Evolutionary conservation across 208 protist genomes (phyloP), one percentile per base, ranked within the genome.

Genomic region (Willaertia magna): DNA sequence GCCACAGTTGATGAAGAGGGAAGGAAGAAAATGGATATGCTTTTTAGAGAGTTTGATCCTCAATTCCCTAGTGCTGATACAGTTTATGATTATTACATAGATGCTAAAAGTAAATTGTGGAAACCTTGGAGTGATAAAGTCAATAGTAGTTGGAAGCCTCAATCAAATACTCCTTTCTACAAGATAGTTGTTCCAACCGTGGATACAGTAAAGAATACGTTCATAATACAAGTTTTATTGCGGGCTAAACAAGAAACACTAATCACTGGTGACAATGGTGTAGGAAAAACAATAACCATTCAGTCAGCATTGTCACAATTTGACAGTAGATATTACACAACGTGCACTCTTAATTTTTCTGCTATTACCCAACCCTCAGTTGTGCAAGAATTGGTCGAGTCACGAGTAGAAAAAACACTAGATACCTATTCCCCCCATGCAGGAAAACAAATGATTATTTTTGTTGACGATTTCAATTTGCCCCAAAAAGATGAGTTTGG

Each of bases 401-500:
- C 92, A 34, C 88, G 93, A 55, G 95, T 99, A 91, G 95, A 98
- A 92, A 95, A 95, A 79, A 96, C 95, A 44, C 97, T 98, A 89
- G 96, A 97, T 88, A 95, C 93, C n/a, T 98, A 93, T 88, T 93
- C 91, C 52, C 97, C 97, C 3, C 92, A 94, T 11, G 94, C 92
- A 55, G 96, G 96, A 44, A 96, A 97, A 76, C 90, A 93, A 61
- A 94, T 99, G 91, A 91, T 99, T 78, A 94, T 95, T 85, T 97
- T 99, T 87, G 91, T 99, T 76, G 97, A 99, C 92, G 98, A 99
- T 86, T 91, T 99, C 22, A 99, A 99, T 88, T 98, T 99, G 96
- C 98, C 98, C 4, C 90, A 93, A 20, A 97, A 97, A 90, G 97
- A 99, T 88, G 92, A 94, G 79, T 99, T 98, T 89, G 96, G 97